Evolutionary conservation across 164 flowering plant species (phyloP).

Genomic region (Nymphaea colorata): DNA sequence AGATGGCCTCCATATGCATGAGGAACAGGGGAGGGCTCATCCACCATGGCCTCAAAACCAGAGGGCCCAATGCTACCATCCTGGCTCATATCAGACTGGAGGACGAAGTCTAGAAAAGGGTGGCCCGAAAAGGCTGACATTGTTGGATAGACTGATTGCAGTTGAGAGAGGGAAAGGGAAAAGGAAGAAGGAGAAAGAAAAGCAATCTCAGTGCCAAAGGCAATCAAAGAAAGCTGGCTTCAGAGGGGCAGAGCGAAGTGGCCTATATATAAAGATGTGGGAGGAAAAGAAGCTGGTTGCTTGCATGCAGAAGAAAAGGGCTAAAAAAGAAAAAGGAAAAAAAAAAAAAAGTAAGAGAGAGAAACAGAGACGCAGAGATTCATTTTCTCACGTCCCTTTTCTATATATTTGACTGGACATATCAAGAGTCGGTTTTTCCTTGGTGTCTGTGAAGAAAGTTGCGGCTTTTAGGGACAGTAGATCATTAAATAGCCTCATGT

Average conservation of each 20-base stretch:
- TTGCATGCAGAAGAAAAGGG: background rate
- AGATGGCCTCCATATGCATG: background rate
- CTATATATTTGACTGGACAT: background rate
- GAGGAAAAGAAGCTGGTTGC: background rate
- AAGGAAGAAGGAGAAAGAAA: background rate
- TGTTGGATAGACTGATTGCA: background rate
- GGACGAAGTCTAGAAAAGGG: background rate
- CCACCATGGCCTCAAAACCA: background rate
- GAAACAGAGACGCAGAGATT: no score
- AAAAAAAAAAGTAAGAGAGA: no score
- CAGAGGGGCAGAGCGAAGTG: background rate
- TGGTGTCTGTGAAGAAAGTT: background rate
- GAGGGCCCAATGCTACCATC: background rate
- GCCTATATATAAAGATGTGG: background rate
- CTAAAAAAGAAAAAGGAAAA: no score
- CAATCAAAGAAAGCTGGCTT: background rate
- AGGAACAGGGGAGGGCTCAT: background rate
- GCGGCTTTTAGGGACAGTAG: background rate
- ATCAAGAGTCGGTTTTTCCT: background rate
- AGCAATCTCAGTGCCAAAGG: background rate
- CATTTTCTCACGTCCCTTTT: no score
- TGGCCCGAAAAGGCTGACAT: background rate
- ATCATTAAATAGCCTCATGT: background rate
- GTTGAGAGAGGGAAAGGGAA: no score
- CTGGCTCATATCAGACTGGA: background rate